phyloP scores from a whole-genome alignment of 257 asterid species.

The Thymus quinquecostatus region DNA sequence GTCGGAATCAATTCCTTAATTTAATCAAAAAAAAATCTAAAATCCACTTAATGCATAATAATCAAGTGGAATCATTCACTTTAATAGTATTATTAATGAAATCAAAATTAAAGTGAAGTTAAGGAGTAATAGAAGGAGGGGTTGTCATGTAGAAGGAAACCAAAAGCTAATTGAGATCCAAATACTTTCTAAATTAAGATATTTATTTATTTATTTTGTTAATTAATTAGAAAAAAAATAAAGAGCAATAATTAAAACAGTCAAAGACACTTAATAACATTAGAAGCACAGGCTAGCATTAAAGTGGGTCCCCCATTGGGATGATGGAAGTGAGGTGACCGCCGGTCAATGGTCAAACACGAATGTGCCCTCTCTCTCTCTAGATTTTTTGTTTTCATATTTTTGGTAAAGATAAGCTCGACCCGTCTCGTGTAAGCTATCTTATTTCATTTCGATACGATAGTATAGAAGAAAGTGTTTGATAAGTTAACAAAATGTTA shows the following conservation, averaged over 20 bases:
- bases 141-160: neutral
- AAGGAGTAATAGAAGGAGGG: too few species aligned
- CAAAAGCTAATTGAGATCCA: neutral
- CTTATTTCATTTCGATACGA: too few species aligned
- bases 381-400: neutral
- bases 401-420: neutral
- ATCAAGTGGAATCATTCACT: neutral
- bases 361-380: constrained; percentile 43
- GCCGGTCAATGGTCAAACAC: constrained; percentile 73
- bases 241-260: constrained; percentile 11
- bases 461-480: too few species aligned
- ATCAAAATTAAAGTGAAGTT: too few species aligned
- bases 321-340: constrained; percentile 20
- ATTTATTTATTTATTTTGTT: too few species aligned
- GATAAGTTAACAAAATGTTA: too few species aligned
- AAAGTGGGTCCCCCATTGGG: neutral
- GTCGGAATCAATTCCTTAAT: neutral
- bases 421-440: too few species aligned
- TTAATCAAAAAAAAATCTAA: neutral
- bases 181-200: neutral
- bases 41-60: too few species aligned
- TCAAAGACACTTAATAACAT: constrained; percentile 23
- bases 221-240: neutral
- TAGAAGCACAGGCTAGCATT: constrained; percentile 25
- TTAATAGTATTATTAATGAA: neutral